A percentile compares a stretch with the other conserved stretches of the same genome.
phyloP scores from a whole-genome alignment of 768 basidiomycete genomes.

The Tylopilus balloui region DNA sequence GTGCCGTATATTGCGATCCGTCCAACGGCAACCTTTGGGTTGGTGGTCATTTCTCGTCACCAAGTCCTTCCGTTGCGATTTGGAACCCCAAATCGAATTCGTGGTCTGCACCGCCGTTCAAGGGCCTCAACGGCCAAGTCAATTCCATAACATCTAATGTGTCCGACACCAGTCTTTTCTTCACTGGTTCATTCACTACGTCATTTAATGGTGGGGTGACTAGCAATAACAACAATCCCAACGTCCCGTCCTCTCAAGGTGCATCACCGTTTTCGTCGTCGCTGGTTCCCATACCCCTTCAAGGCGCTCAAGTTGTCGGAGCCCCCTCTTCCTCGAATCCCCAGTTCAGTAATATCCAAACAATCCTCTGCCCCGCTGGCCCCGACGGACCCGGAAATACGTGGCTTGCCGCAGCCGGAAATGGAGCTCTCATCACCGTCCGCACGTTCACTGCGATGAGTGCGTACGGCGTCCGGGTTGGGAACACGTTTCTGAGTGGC shows the following conservation, averaged over 20 bases:
- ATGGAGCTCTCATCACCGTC: slow-evolving; percentile 68
- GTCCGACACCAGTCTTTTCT: slow-evolving; percentile 71
- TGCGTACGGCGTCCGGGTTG: slow-evolving; percentile 79
- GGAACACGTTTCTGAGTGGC: slow-evolving; percentile 80
- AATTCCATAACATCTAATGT: slow-evolving; percentile 71
- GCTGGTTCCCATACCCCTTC: slow-evolving; percentile 74
- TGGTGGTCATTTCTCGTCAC: slow-evolving; percentile 71
- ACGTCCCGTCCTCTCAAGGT: slow-evolving; percentile 75
- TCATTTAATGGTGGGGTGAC: slow-evolving; percentile 54
- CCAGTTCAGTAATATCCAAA: slow-evolving; percentile 58
- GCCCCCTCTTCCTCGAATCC: slow-evolving; percentile 59
- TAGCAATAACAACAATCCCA: slow-evolving; percentile 71
- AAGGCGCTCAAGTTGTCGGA: slow-evolving; percentile 51
- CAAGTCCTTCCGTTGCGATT: slow-evolving; percentile 62
- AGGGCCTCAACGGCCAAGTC: slow-evolving; percentile 69
- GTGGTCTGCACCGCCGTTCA: slow-evolving; percentile 80
- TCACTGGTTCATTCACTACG: slow-evolving; percentile 84
- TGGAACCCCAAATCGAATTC: slow-evolving; percentile 58
- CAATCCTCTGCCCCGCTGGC: slow-evolving; percentile 84
- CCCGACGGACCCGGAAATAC: slow-evolving; percentile 71
- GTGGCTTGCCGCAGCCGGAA: slow-evolving; percentile 80
- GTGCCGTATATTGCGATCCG: slow-evolving; percentile 72
- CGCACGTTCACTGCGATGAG: slow-evolving; percentile 69
- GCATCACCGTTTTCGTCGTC: slow-evolving; percentile 87
- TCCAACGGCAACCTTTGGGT: slow-evolving; percentile 67